phyloP scores from a whole-genome alignment of 768 basidiomycete genomes.

The Macrolepiota fuliginosa region DNA sequence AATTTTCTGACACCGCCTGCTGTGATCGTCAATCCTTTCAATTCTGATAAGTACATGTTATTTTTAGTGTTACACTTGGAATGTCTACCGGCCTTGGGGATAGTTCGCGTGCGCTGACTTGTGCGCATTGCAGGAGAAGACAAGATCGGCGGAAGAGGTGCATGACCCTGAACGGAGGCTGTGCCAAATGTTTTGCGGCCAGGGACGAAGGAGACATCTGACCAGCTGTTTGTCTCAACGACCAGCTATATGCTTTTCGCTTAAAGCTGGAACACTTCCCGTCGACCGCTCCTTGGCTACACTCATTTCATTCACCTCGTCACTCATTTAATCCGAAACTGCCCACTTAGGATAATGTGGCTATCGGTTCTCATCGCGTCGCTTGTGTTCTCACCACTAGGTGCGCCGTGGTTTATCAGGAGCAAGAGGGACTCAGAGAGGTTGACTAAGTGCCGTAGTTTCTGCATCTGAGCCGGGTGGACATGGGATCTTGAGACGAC shows the following conservation, averaged over 20 bases:
- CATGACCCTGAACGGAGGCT: neutral
- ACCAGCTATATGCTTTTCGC: neutral
- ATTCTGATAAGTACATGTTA: neutral
- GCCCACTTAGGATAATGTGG: neutral
- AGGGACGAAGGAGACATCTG: neutral
- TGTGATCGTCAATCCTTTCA: neutral
- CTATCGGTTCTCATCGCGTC: neutral
- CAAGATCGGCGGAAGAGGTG: too few species aligned
- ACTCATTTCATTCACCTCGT: neutral
- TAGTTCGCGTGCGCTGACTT: neutral
- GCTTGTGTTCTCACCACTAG: neutral
- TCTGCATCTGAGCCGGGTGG: neutral
- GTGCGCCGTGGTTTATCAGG: neutral
- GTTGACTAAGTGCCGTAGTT: neutral
- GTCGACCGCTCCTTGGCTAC: neutral
- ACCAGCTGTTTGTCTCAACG: neutral
- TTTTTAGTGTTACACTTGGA: neutral
- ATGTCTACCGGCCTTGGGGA: neutral
- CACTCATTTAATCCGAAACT: neutral
- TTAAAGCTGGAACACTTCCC: neutral
- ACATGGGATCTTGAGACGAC: neutral
- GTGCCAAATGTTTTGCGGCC: neutral
- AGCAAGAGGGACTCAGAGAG: neutral
- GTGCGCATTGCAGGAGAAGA: neutral
- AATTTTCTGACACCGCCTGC: neutral